These are phyloP conservation scores for Elsinoe fawcettii DNA, from an alignment of 2,329 filamentous ascomycete species.

Conservation along the genomic window DNA sequence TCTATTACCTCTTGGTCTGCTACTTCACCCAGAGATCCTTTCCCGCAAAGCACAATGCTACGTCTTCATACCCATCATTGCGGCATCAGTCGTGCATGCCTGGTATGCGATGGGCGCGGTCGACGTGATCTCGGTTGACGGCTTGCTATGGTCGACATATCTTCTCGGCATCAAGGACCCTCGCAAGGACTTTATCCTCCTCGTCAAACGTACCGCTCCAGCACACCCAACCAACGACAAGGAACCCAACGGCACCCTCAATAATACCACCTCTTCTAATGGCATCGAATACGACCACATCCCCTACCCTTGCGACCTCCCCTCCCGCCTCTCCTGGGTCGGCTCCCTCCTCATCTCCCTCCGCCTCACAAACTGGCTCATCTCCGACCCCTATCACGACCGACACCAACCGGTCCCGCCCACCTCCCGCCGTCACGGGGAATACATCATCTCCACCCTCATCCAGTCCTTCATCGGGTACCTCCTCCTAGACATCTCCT, in stretches of 20 bases:
- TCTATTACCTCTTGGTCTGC: constrained; percentile 23
- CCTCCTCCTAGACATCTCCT: constrained; percentile 23
- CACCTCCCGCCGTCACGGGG: constrained; percentile 8
- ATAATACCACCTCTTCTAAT: background rate
- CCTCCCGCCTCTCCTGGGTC: constrained; percentile 24
- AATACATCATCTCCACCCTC: constrained; percentile 20
- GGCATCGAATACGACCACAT: constrained; percentile 15
- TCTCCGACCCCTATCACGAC: constrained; percentile 22
- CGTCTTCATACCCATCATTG: constrained; percentile 24
- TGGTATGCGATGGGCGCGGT: constrained; percentile 25
- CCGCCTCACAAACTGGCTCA: constrained; percentile 26
- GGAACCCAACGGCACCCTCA: background rate
- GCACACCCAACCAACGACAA: background rate
- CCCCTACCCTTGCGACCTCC: constrained; percentile 21
- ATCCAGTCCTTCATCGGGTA: constrained; percentile 21
- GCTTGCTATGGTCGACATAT: constrained; percentile 23
- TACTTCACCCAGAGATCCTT: constrained; percentile 21
- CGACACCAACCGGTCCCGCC: constrained; percentile 21
- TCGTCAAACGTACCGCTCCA: background rate
- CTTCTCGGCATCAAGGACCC: constrained; percentile 25
- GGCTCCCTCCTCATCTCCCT: constrained; percentile 22
- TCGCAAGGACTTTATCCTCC: constrained; percentile 21
- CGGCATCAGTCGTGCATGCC: constrained; percentile 22
- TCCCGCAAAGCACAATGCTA: constrained; percentile 15
- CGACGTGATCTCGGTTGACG: constrained; percentile 26